A percentile compares a stretch with the other conserved stretches of the same genome.
phyloP scores from a whole-genome alignment of 257 asterid genomes.

The Leonotis leonurus region DNA sequence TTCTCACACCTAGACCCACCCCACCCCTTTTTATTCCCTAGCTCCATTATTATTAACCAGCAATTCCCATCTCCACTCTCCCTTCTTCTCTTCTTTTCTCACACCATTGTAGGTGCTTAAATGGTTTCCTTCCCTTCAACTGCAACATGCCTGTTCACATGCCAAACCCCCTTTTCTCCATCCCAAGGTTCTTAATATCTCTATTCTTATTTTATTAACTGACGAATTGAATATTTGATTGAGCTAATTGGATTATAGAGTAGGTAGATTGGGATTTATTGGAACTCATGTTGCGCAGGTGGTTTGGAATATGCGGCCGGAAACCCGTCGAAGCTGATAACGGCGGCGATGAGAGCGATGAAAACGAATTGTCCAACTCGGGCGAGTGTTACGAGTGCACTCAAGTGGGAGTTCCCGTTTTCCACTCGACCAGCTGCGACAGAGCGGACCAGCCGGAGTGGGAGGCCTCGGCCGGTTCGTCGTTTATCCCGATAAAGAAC shows the following conservation, averaged over 20 bases:
- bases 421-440: conserved; percentile 98
- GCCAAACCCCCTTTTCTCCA: conserved; percentile 42
- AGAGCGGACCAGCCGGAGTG: conserved; percentile 70
- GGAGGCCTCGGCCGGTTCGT: conserved; percentile 98
- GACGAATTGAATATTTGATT: no score
- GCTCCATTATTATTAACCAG: no score
- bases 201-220: no score
- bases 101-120: conserved; percentile 10
- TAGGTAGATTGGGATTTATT: no score
- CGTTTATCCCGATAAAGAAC: conserved; percentile 56
- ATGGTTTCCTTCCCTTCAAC: conserved; percentile 49
- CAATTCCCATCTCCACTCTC: background rate
- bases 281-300: no score
- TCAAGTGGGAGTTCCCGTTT: conserved; percentile 75
- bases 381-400: conserved; percentile 93
- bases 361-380: conserved; percentile 24
- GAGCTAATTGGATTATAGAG: no score
- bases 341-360: conserved; percentile 26
- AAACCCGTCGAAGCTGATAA: conserved; percentile 36
- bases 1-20: background rate
- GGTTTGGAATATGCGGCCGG: conserved; percentile 60
- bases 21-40: background rate
- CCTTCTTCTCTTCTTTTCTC: background rate
- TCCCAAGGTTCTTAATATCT: conserved; percentile 33
- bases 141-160: conserved; percentile 46